Base-by-base conservation (phyloP, 257 asterid species). In the Hygrophila difformis region DNA sequence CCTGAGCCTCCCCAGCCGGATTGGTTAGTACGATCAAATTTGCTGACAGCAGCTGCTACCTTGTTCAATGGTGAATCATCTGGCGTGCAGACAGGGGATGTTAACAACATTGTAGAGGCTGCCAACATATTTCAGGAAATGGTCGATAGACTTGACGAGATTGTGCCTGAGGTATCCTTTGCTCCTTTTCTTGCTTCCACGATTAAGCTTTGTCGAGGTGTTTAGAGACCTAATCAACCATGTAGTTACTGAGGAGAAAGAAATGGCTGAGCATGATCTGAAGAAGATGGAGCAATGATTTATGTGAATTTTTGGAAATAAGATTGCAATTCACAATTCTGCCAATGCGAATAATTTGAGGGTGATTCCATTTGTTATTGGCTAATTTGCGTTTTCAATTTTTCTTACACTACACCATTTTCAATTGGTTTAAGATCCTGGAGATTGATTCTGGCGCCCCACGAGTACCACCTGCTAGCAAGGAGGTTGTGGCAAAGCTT, bases 391-490 rank as follows among this genome's bases (percentile, higher is more conserved):
- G 8, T 26, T 3, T 26, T 26, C 8, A 26, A 3, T 26, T 26
- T 26, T 3, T 26, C 31, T 26, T 8, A 26, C 8, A 26, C 62
- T 49, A 29, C 26, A 12, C 34, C 37, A 22, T 47, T 39, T 59
- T 64, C 55, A 9, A 51, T 47, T 53, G 18, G 43, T 57, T 47
- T 22, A 37, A 88, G 97, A 47, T 81, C 60, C 68, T 88, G 39
- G 81, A 76, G 0, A 39, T 22, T 17, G 86, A 64, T 61, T 72
- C 79, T 13, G 83, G 72, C 41, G 88, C 57, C 68, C 96, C 94
- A 38, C 69, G 83, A 75, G 84, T 50, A 39, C 98, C 98, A 45
- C 98, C 98, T 20, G 96, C 98, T 26, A 89, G 98, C 59, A 89
- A 82, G 61, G 81, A 82, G 63, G 87, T 82, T 0, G 96, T 89